Evolutionary conservation across 2,329 filamentous ascomycete species (phyloP), one percentile per base, ranked within the genome.

Genomic region (Fusarium coffeatum): DNA sequence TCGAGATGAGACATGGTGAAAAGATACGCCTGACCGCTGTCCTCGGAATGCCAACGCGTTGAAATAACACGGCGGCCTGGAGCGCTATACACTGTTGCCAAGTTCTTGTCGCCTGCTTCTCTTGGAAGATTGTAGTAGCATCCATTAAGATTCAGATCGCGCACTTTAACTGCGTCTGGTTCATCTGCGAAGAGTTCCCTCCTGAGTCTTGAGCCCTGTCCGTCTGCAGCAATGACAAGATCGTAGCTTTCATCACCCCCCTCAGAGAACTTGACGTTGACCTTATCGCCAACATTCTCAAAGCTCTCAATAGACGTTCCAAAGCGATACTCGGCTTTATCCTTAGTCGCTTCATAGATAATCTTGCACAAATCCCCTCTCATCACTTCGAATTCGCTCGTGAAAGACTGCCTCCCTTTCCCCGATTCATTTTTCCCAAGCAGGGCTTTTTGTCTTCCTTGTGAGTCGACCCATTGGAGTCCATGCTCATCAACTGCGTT

Each of bases 311-410:
- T 48, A 0, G 43, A 66, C 5, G 61, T 58, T 5, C 66, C 66
- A 22, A 69, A 69, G 8, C 53, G 61, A 47, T 70, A 69, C 12
- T 68, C 23, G 3, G 47, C 41, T 6, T 58, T 70, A 15, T 75
- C 66, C 12, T 74, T 66, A 23, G 78, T 80, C 20, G 69, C 76
- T 1, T 86, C 80, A 68, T 85, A 84, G 2, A 90, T 73, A 4
- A 89, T 78, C 13, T 78, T 76, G 6, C 83, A 82, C n/a, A 90
- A 72, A 55, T 88, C 85, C 1, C 85, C 87, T 11, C 88, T 80
- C 81, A 90, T 85, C 50, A 90, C 85, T 77, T 90, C 88, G 63
- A 82, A 88, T 59, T 90, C 88, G 62, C 82, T 84, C 1, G 84
- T 86, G 27, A 87, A 75, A 11, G 76, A 78, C 71, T 86, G 84